Base-by-base conservation (phyloP, 192 early-diverging fungal species). In the Backusella westeae region DNA sequence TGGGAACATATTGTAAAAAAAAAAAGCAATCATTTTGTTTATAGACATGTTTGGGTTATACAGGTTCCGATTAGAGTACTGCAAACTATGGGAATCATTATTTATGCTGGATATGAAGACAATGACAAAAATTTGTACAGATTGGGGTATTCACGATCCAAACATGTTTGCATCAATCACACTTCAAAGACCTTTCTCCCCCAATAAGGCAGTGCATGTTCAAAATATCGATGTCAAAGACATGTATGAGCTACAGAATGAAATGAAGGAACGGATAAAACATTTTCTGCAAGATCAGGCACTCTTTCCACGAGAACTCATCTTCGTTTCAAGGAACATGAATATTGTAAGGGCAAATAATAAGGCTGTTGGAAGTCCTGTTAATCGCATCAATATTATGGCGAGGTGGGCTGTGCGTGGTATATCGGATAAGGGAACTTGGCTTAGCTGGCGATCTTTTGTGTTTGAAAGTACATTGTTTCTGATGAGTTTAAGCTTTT, bases 311-410 rank as follows among this genome's bases (percentile, higher is more conserved):
- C 91, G 90, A 39, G 97, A 96, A 81, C 83, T 98, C 9, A 95
- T 98, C 39, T 97, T 98, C 79, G 83, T 98, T 26, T 90, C 90
- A 10, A 84, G 96, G 41, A 97, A 97, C 75, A 92, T 97, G 90
- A 95, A 95, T 73, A 91, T 92, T 49, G 90, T 92, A 44, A 86
- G 94, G 1, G 89, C 94, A n/a, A 92, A 93, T 75, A 98, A 98
- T 84, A 94, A 94, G 79, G 79, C 84, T 17, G 80, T 95, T 42
- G 95, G 95, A 12, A 93, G 89, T 15, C 95, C 95, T 0, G 95
- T 98, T 19, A 95, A 98, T 77, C 88, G 96, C 12, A 91, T 96
- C 74, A 93, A 92, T 73, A 81, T 95, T 6, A 96, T 96, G 88
- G 94, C 93, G 4, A 82, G 89, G 42, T 95, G 90, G 82, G 96